Evolutionary conservation across 495 filamentous ascomycete species (phyloP), one percentile per base, ranked within the genome.

Genomic region (Sporormia fimetaria): DNA sequence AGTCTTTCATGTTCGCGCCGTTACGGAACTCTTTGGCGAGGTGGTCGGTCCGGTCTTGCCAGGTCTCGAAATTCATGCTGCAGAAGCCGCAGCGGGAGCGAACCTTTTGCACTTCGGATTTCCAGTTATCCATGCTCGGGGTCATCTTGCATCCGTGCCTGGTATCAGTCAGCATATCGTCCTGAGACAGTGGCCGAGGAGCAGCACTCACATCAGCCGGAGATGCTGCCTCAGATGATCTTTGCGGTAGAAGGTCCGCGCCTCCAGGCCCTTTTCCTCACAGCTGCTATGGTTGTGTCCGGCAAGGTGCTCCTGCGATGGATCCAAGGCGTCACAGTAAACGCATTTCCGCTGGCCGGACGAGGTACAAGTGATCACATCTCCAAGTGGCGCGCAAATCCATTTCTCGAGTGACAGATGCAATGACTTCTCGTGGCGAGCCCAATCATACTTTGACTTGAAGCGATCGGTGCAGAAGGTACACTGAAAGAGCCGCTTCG

Each of bases 381-480:
- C 65, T 1, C 80, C 80, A 43, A 75, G 62, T 0, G 82, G 81
- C 27, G 77, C 75, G 55, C 83, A 90, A 16, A 83, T 68, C 83
- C 83, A 90, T 17, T 76, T 75, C 49, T 87, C 83, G 0, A 87
- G 68, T 10, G 72, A 75, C 21, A 90, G 54, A 56, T 90, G 83
- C 14, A 87, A 63, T 14, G 78, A 82, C 48, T 83, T 86, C 56
- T 90, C 83, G 57, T 90, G 83, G 24, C 83, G 69, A 37, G 78
- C 70, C 83, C 83, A 90, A 58, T 90, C 83, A 58, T 85, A 80
- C 58, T 86, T 85, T 37, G 78, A 84, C 43, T 76, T 75, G 63
- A 87, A 88, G 0, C 75, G 80, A 40, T 83, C 76, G 0, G 75
- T 76, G 55, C 83, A 90, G 63, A 90, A 90, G 6, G 83, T 90